Evolutionary conservation across 352 stramenopile species (phyloP), one percentile per base, ranked within the genome.

Genomic region (Globisporangium paddicum): DNA sequence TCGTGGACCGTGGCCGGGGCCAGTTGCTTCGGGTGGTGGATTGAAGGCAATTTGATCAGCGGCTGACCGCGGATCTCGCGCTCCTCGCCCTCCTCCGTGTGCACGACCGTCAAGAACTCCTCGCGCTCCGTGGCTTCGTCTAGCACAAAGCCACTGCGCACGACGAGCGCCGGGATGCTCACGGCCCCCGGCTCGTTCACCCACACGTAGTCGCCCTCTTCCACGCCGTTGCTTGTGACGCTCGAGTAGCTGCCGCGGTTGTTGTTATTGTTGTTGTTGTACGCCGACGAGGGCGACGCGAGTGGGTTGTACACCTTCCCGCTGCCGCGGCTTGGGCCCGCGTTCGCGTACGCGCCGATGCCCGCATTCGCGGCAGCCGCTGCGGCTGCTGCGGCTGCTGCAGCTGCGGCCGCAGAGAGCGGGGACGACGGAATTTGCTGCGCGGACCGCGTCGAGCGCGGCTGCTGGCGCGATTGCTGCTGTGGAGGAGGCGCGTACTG

Each of bases 11-110:
- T 68, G 23, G 86, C 58, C 10, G 79, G 67, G 35, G 76, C 60
- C 32, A 86, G 51, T 41, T 84, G 70, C 56, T 91, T 91, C 8
- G 82, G 79, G 55, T 91, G 79, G 52, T 91, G 82, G 18, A 62
- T 73, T 3, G 58, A 26, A 28, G 82, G 82, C 53, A 91, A 57
- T 55, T 82, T 82, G 28, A 89, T 58, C 37, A 90, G 66, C 61
- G 77, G 58, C 5, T 75, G 69, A 37, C 78, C 69, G 30, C 82
- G 76, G 18, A 93, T 74, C 42, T 87, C 81, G 37, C 81, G 79
- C 62, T 93, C 84, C 54, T 93, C 84, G 23, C 81, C 81, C 42
- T 93, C 84, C 30, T 93, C 84, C 9, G 84, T 93, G 66, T 93
- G 84, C 10, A 93, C 80, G 14, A 91, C 73, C 23, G 75, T 82